Base-by-base conservation (phyloP, 176 grass and related monocot genomes). In the Saccharum officinarum region DNA sequence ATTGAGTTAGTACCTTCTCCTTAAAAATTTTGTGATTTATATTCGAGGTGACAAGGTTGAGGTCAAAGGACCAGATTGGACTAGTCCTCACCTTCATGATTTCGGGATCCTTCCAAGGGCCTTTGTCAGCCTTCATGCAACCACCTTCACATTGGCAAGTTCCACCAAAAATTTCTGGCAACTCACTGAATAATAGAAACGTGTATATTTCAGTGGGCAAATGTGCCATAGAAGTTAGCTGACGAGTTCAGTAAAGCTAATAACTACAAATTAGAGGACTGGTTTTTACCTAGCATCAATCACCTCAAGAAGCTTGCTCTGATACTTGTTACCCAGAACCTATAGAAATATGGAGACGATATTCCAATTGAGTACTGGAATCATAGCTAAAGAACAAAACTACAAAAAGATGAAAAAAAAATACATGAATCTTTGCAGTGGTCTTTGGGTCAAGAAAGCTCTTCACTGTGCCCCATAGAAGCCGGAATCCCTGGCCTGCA, bases 271-370 rank as follows among this genome's bases (percentile, higher is more conserved):
- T 41, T 78, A 67, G 1, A 75, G 17, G 3, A 57, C 64, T n/a
- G 2, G 5, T 78, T 65, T 60, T 1, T 61, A 95, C 97, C 96
- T 98, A 40, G 97, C 93, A 89, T 98, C 97, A 10, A 98, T 98
- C 80, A 98, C 86, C 75, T 98, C 97, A 20, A 98, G 91, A 92
- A 98, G 89, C 78, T 98, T 98, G 88, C 88, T 94, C 81, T 98
- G 97, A n/a, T 98, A 98, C 85, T 95, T 98, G 77, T 95, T 98
- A 30, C 96, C 93, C 36, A 98, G 80, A 66, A 98, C 96, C 96
- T 98, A 81, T 55, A 84, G 54, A 92, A 84, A 76, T 49, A 45
- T 8, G 92, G 7, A 62, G 12, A 62, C 33, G 57, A 28, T 76
- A 50, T 23, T 75, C 37, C 63, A 65, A 33, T 5, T 86, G 18